phyloP scores from a whole-genome alignment of 257 asterid species.

The Gynochthodes officinalis region DNA sequence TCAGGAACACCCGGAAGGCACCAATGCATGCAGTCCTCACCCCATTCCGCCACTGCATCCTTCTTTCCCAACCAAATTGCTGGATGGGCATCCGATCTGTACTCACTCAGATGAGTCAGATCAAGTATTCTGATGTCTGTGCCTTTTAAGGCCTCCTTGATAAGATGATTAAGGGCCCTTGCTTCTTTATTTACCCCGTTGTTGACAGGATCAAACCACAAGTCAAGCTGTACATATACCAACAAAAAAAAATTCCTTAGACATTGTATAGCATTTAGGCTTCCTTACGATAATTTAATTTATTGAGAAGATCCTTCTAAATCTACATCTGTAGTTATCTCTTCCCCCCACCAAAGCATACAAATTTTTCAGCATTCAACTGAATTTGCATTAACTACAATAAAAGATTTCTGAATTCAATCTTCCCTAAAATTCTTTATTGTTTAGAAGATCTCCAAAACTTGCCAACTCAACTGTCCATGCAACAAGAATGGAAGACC shows the following conservation, averaged over 20 bases:
- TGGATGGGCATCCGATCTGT: constrained; percentile 91
- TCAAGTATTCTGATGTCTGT: constrained; percentile 54
- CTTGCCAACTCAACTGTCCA: neutral
- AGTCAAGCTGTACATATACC: constrained; percentile 65
- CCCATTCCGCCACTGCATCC: constrained; percentile 90
- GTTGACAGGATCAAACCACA: constrained; percentile 80
- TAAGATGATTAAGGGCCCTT: constrained; percentile 54
- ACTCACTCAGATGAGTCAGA: constrained; percentile 77
- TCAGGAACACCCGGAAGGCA: constrained; percentile 96
- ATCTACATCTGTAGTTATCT: neutral
- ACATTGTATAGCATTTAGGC: neutral
- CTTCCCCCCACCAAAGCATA: neutral
- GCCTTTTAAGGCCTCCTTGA: constrained; percentile 53
- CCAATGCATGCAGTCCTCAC: constrained; percentile 99
- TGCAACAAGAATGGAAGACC: neutral
- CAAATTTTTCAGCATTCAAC: neutral
- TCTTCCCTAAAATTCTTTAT: neutral
- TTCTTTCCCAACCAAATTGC: constrained; percentile 92
- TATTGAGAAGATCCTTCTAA: neutral
- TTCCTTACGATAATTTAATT: neutral
- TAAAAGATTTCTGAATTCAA: neutral
- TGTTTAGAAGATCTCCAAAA: neutral
- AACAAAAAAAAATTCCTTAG: constrained; percentile 11
- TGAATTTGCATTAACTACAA: neutral
- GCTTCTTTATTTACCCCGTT: constrained; percentile 91